Evolutionary conservation across 179 eudicot genomes (phyloP).

Genomic region (Patellifolia procumbens): DNA sequence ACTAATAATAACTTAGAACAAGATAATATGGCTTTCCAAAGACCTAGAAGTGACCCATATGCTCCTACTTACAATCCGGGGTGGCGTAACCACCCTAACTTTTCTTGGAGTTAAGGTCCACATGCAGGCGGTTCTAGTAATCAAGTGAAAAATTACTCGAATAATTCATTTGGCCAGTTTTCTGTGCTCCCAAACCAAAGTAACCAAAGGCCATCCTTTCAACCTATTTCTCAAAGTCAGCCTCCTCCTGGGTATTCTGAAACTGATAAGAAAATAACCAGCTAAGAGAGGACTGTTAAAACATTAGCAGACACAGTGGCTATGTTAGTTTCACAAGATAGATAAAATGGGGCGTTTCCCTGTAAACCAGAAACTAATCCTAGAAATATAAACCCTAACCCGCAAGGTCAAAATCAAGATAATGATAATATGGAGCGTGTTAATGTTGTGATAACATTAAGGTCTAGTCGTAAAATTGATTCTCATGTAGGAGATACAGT

Average conservation of each 20-base stretch:
- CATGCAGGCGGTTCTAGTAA: neutral
- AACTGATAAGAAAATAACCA: neutral
- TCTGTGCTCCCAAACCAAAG: neutral
- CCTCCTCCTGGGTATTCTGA: neutral
- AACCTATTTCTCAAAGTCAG: neutral
- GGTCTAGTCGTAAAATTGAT: neutral
- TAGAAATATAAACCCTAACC: neutral
- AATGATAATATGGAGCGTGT: neutral
- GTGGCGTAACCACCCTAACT: neutral
- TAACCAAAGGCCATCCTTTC: neutral
- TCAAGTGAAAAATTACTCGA: neutral
- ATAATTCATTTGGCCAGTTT: neutral
- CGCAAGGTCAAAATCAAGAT: neutral
- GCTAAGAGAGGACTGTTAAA: neutral
- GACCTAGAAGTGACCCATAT: slow-evolving; percentile 1
- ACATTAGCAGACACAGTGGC: neutral
- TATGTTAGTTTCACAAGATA: neutral
- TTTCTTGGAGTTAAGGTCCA: neutral
- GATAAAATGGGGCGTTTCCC: neutral
- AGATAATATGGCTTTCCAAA: neutral
- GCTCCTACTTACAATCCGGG: neutral
- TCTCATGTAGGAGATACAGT: neutral
- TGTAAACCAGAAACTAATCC: slow-evolving; percentile 2
- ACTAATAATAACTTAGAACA: neutral
- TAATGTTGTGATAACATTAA: neutral